Evolutionary conservation across 2,329 filamentous ascomycete species (phyloP), one percentile per base, ranked within the genome.

Genomic region (Epichloe glyceriae): DNA sequence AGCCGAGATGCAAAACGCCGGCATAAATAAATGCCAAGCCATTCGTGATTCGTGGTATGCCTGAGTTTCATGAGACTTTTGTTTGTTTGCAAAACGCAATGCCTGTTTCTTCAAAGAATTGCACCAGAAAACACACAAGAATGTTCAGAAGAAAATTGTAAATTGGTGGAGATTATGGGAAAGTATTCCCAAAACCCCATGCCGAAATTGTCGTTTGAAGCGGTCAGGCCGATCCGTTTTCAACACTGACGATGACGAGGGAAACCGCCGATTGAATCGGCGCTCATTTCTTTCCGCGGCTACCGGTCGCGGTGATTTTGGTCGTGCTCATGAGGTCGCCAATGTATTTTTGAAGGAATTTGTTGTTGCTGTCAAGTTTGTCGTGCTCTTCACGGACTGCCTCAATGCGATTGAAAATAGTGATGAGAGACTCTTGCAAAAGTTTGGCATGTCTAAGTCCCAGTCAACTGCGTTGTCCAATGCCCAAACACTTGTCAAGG

Each of bases 341-440:
- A 61, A 97, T 97, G 66, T 97, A 97, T 67, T 95, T 95, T 68
- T 97, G 91, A 46, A 98, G 71, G 63, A 97, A 96, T 62, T 89
- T 91, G 75, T 98, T 98, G 67, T 96, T 90, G 67, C 79, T 93
- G 68, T 97, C 90, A 50, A 98, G 81, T 69, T 95, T 96, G 70
- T 96, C 88, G 64, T 98, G 90, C 64, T 97, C 91, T 59, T 86
- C 85, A 67, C 89, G 88, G 56, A 97, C 90, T 33, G 88, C 87
- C 64, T 98, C 93, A 65, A 97, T 94, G 48, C 89, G 86, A 68
- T 95, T 88, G 57, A 95, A 88, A 42, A 97, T 85, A 55, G 85
- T 87, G 54, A 94, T 76, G 35, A 98, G 80, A 30, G 88, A 95
- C 50, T 89, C 87, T 68, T 98, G 93, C 30, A 97, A 74, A 45